These are phyloP conservation scores for Phytophthora foliorum DNA, from an alignment of 352 stramenopile genomes.

Conservation along the genomic window DNA sequence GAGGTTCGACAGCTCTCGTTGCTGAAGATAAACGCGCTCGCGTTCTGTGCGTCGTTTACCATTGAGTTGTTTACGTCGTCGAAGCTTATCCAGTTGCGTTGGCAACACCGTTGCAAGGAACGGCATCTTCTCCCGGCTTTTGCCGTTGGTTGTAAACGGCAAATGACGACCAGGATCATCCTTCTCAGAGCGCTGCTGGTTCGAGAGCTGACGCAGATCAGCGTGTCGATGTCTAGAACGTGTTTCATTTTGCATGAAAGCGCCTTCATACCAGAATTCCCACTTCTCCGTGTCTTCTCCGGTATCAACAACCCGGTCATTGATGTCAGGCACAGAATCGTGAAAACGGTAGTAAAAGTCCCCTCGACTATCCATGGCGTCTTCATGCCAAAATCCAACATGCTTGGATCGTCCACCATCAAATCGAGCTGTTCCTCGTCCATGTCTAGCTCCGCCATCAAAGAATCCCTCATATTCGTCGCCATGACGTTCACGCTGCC, in stretches of 20 bases:
- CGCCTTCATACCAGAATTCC: conserved; percentile 83
- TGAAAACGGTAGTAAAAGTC: conserved; percentile 60
- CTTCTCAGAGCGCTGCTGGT: conserved; percentile 2
- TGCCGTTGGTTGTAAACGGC: conserved; percentile 78
- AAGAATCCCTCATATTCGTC: conserved; percentile 77
- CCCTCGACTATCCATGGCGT: conserved; percentile 66
- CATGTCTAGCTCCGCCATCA: conserved; percentile 55
- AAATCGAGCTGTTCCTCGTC: conserved; percentile 53
- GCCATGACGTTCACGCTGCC: conserved; percentile 48
- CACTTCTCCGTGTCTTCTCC: conserved; percentile 34
- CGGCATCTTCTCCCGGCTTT: conserved; percentile 68
- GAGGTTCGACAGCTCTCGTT: conserved; percentile 58
- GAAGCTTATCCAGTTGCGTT: conserved; percentile 46
- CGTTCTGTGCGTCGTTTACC: conserved; percentile 42
- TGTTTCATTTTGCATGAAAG: conserved; percentile 69
- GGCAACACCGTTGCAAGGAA: conserved; percentile 59
- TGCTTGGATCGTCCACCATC: conserved; percentile 50
- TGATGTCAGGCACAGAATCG: neutral
- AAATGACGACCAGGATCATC: conserved; percentile 32
- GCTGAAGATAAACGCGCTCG: conserved; percentile 55
- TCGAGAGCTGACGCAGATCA: conserved; percentile 45
- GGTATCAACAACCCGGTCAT: conserved; percentile 5
- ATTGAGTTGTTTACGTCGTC: conserved; percentile 50
- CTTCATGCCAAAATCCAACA: conserved; percentile 74
- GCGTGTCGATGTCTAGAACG: conserved; percentile 65